Base-by-base conservation (phyloP, 1,284 basidiomycete species). In the Kwoniella shivajii region DNA sequence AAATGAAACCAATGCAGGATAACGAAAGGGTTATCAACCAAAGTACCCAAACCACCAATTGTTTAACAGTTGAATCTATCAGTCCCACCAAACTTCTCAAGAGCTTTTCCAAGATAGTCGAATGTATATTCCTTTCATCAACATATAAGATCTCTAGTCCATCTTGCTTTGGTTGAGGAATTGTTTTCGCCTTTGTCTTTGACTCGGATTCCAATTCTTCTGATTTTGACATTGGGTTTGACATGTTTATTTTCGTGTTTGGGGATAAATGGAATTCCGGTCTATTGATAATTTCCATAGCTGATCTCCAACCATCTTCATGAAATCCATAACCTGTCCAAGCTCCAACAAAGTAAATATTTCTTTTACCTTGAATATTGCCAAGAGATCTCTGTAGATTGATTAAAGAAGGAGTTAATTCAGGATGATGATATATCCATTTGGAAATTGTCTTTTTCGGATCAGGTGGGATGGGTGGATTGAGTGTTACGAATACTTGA, bases 321-420 rank as follows among this genome's bases (percentile, higher is more conserved):
- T 90, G 88, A 78, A 88, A 87, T 3, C 65, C 88, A 64, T 89
- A 89, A 50, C 84, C 83, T 49, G 85, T 81, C 81, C 87, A 91
- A 2, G 88, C 89, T 18, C 88, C 88, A 1, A 85, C 86, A 69
- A 84, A 91, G 20, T 84, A 83, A 50, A 90, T 82, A 1, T 84
- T 83, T 7, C 85, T 82, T 20, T 71, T 81, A 63, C 84, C 83
- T 75, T 90, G 88, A 49, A 90, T 88, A 11, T 29, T 24, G 4
- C 51, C 42, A 18, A 60, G 50, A 22, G 55, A 55, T 47, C 56
- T 39, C 41, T 47, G 62, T 30, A 44, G 20, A 43, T 20, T 26
- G 1, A 54, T 18, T 14, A 58, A 39, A n/a, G 45, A 26, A 27
- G 51, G 51, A 9, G 51, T 58, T n/a, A 58, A 41, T 37, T 45